Base-by-base conservation (phyloP, 352 stramenopile species). In the Phytophthora hybrid region DNA sequence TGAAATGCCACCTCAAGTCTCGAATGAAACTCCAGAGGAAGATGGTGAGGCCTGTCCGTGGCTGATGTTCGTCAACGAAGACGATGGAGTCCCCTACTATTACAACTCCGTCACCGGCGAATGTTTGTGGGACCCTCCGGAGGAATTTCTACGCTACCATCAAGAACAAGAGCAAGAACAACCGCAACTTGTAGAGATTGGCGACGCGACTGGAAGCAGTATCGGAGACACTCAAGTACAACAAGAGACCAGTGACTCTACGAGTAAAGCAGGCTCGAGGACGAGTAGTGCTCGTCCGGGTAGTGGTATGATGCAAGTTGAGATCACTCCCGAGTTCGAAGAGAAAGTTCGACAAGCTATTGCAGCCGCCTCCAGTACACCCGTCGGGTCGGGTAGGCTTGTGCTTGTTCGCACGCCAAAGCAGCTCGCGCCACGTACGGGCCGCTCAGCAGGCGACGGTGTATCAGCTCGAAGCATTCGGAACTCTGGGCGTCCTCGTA, bases 31-130 rank as follows among this genome's bases (percentile, higher is more conserved):
- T 23, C 6, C 29, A 5, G 4, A 29, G 14, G 26, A 14, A 13
- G 53, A 66, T 23, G n/a, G 11, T 32, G 55, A 74, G 32, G 18
- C 23, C 1, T 79, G 65, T 63, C 56, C 68, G 23, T 94, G 87
- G 87, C 90, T 91, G 64, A 84, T 92, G 82, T 87, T 92, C 46
- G 32, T 92, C 7, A 90, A 92, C 53, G 84, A 91, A 62, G 78
- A 60, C n/a, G 82, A 89, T 26, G 83, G 81, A 10, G 63, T 83
- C 16, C 83, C 85, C 29, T 94, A 94, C 66, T 94, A 93, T 68
- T 91, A 92, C 67, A 88, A 93, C 49, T 61, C 84, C 47, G 34
- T 77, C 31, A 92, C 83, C 18, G 76, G 76, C 1, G 80, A 91
- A 59, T 92, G 84, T 66, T 74, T 92, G 18, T 94, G 87, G 87